Conservation (phyloP, 768 basidiomycete species). For the Peribolospora kevripleyi region DNA sequence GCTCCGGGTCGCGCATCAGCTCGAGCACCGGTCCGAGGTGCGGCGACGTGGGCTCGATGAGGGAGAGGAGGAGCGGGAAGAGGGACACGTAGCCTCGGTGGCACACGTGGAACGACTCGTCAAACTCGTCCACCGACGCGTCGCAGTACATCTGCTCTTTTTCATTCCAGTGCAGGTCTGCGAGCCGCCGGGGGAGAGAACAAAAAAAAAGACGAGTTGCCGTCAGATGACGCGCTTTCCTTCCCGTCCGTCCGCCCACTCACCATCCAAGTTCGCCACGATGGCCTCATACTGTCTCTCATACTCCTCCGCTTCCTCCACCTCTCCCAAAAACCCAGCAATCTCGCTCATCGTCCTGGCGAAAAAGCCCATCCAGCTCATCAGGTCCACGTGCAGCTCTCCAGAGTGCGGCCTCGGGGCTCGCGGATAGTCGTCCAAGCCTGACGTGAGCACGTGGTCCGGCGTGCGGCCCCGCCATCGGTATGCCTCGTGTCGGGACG, state of each 20-base stretch:
- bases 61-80: slow-evolving; percentile 69
- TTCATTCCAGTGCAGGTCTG: slow-evolving; percentile 84
- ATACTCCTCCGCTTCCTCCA: slow-evolving; percentile 59
- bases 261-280: slow-evolving; percentile 64
- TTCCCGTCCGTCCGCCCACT: neutral
- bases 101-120: slow-evolving; percentile 77
- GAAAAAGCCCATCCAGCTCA: slow-evolving; percentile 94
- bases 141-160: slow-evolving; percentile 84
- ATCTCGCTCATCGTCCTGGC: slow-evolving; percentile 78
- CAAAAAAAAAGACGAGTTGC: neutral
- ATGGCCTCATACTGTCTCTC: slow-evolving; percentile 54
- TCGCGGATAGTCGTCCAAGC: slow-evolving; percentile 90
- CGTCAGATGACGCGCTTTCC: too few species aligned
- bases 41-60: slow-evolving; percentile 50
- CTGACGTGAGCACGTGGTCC: slow-evolving; percentile 55
- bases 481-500: slow-evolving; percentile 75
- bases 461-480: slow-evolving; percentile 79
- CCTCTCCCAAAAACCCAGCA: slow-evolving; percentile 59
- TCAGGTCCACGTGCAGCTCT: slow-evolving; percentile 76
- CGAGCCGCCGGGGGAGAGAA: neutral
- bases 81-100: slow-evolving; percentile 72
- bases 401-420: slow-evolving; percentile 58
- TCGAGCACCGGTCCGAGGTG: slow-evolving; percentile 62
- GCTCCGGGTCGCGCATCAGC: slow-evolving; percentile 48
- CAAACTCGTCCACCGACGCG: slow-evolving; percentile 56